phyloP scores from a whole-genome alignment of 805 yeast species.

The Hanseniaspora pseudoguilliermondii region DNA sequence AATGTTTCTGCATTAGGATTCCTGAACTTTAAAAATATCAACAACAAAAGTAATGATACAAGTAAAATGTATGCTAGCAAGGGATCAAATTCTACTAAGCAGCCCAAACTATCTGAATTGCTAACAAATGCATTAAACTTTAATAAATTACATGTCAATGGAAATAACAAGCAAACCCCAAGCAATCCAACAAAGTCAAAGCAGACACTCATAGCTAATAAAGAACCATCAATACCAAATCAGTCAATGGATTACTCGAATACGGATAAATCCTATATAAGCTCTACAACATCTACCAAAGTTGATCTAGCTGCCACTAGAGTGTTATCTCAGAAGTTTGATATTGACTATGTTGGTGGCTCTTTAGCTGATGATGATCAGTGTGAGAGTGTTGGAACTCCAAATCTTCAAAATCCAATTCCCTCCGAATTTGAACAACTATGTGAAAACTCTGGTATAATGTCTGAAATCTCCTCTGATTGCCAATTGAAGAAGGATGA shows the following conservation, averaged over 20 bases:
- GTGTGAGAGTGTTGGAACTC: neutral
- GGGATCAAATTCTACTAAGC: neutral
- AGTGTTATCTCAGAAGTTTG: conserved; percentile 4
- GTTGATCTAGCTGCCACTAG: conserved; percentile 3
- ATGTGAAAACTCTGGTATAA: conserved; percentile 8
- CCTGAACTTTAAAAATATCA: conserved; percentile 1
- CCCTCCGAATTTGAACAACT: conserved; percentile 10
- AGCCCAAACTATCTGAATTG: conserved; percentile 9
- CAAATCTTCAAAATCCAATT: neutral
- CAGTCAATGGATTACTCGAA: neutral
- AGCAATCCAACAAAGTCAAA: neutral
- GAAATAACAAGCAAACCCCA: neutral
- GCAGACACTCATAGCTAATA: neutral
- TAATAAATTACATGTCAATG: neutral
- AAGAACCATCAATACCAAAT: neutral
- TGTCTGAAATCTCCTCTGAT: conserved; percentile 3
- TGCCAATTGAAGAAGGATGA: neutral
- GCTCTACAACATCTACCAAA: conserved; percentile 10
- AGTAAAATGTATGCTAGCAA: neutral
- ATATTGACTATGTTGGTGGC: conserved; percentile 6
- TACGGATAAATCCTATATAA: neutral
- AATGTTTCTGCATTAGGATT: conserved; percentile 7
- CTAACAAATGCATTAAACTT: neutral
- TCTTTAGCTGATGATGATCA: conserved; percentile 2
- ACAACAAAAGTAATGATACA: neutral